phyloP scores from a whole-genome alignment of 2,329 filamentous ascomycete species.

The Claviceps capensis region DNA sequence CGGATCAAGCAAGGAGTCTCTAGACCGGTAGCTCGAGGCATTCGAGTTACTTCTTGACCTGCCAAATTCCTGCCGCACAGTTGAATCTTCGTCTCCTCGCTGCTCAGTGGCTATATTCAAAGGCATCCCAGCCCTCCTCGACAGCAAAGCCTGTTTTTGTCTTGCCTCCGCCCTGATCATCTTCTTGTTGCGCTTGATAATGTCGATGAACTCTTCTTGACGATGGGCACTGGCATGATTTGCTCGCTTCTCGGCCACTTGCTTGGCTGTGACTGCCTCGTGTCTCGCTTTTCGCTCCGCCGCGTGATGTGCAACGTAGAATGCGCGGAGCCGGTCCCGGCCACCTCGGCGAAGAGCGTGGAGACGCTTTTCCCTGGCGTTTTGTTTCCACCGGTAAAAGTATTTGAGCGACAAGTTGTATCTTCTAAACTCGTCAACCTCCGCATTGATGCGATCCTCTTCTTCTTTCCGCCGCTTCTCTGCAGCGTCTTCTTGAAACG shows the following conservation, averaged over 20 bases:
- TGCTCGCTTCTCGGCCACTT: constrained; percentile 13
- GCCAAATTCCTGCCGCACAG: constrained; percentile 18
- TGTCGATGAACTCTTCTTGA: constrained; percentile 20
- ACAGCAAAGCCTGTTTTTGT: constrained; percentile 25
- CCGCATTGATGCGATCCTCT: constrained; percentile 30
- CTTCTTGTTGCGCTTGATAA: constrained; percentile 18
- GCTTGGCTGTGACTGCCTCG: constrained; percentile 18
- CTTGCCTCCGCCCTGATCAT: constrained; percentile 18
- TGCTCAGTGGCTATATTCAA: constrained; percentile 26
- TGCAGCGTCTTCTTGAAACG: constrained; percentile 26
- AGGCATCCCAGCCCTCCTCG: constrained; percentile 23
- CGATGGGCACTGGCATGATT: constrained; percentile 17
- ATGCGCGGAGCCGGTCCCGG: constrained; percentile 35
- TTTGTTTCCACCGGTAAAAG: constrained; percentile 42
- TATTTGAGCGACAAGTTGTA: constrained; percentile 39
- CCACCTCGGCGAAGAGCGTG: constrained; percentile 37
- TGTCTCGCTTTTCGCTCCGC: constrained; percentile 21
- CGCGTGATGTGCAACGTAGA: constrained; percentile 25
- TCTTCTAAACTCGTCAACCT: constrained; percentile 33
- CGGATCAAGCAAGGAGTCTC: constrained; percentile 7
- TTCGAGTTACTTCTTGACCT: constrained; percentile 10
- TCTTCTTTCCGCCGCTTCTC: constrained; percentile 32
- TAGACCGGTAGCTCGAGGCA: constrained; percentile 8
- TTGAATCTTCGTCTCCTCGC: constrained; percentile 17
- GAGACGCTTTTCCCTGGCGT: constrained; percentile 32